Base-by-base conservation (phyloP, 805 yeast genomes). In the Kazachstania taianensis region DNA sequence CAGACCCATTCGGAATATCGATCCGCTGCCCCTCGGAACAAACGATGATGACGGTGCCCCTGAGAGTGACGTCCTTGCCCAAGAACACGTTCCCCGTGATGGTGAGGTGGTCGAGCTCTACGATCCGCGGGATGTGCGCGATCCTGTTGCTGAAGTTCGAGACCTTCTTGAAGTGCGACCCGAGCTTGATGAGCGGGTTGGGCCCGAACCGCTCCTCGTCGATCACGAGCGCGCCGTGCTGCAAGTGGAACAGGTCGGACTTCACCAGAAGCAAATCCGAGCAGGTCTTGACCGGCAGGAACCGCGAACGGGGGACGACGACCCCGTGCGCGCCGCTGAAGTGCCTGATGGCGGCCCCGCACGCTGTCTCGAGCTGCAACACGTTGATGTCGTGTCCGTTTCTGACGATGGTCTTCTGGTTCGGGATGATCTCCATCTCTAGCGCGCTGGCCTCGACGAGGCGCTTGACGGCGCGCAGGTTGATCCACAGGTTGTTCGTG, bases 331-430 rank as follows among this genome's bases (percentile, higher is more conserved):
- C 96, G 51, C 84, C 82, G 47, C 79, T 70, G 66, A 92, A 92
- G 65, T 87, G 89, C 66, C 94, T 82, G 59, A 92, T 92, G 32
- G 97, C 97, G 27, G 98, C 97, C 70, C 98, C 98, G 50, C 85
- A 95, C 20, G 98, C 98, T 34, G 98, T 92, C 70, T 92, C 98
- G 57, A 92, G 76, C 68, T 89, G 98, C 55, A 89, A 66, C 35
- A 89, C 96, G 55, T 80, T 78, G 49, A 81, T 70, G 47, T 87
- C 96, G 47, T 75, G 74, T 41, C 94, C 94, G 49, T 72, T 72
- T 44, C 65, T 57, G 36, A 76, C 71, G 56, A 92, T 78, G 35
- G 92, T 68, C 68, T 92, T 92, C 50, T 71, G 73, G 67, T 92
- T 92, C 58, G 98, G 97, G 64, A 92, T 92, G 61, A 92, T 92